Evolutionary conservation across 495 filamentous ascomycete species (phyloP).

Genomic region (Aspergillus homomorphus): DNA sequence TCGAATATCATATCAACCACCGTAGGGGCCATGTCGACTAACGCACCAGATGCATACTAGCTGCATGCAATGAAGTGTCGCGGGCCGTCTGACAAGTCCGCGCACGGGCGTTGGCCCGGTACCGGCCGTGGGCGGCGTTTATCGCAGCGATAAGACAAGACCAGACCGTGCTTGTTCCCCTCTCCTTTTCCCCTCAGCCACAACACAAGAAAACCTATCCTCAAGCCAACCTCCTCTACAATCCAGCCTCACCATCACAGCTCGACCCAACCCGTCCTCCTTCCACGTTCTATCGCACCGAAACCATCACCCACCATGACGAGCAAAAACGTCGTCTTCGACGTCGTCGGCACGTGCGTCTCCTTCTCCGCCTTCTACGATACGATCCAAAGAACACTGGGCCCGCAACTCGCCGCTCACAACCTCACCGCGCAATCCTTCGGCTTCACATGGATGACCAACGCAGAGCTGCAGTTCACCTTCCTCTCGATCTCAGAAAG

Average conservation of each 20-base stretch:
- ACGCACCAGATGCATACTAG: background rate
- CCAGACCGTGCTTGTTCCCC: too few species aligned
- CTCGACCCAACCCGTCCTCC: background rate
- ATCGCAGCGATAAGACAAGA: too few species aligned
- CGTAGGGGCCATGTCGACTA: background rate
- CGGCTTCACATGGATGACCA: slow-evolving; percentile 41
- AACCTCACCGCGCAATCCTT: slow-evolving; percentile 32
- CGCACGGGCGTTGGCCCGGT: background rate
- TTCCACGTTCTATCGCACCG: background rate
- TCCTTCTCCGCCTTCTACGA: slow-evolving; percentile 35
- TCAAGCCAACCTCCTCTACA: too few species aligned
- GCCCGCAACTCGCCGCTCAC: slow-evolving; percentile 25
- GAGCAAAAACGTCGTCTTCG: slow-evolving; percentile 41
- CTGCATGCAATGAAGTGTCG: background rate
- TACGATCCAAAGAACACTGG: slow-evolving; percentile 27
- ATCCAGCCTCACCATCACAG: background rate
- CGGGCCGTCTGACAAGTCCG: background rate
- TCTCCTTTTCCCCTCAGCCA: slow-evolving; percentile 1
- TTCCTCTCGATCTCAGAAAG: slow-evolving; percentile 38
- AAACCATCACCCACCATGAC: slow-evolving; percentile 10
- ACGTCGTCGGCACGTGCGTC: slow-evolving; percentile 43
- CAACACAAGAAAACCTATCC: too few species aligned
- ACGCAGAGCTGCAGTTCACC: slow-evolving; percentile 40
- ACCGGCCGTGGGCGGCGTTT: slow-evolving; percentile 1
- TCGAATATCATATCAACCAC: background rate